Conservation (phyloP, 2,329 filamentous ascomycete genomes). For the Thielaviopsis populi region DNA sequence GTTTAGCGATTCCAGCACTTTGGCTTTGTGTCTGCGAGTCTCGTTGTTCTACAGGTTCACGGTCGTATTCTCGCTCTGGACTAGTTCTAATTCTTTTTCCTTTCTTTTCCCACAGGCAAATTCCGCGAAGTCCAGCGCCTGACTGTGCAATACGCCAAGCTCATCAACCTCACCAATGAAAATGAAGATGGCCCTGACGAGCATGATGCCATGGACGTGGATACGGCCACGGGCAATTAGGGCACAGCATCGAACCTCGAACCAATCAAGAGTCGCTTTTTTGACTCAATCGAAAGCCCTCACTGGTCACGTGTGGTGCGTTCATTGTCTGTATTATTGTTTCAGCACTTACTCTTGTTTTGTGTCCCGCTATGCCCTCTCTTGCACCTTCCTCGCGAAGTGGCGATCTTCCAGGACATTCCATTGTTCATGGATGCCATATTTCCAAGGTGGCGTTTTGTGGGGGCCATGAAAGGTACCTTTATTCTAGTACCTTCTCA, state of each 20-base stretch:
- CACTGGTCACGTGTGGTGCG: not conserved
- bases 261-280: not conserved
- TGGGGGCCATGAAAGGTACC: not conserved
- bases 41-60: not conserved
- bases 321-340: not conserved
- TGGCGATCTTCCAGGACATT: not conserved
- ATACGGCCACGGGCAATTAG: constrained; percentile 2
- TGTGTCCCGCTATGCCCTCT: not conserved
- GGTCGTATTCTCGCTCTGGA: not conserved
- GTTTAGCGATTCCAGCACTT: too few species aligned
- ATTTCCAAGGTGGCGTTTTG: not conserved
- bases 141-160: constrained; percentile 83
- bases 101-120: constrained; percentile 50
- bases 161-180: constrained; percentile 49
- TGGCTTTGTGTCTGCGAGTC: too few species aligned
- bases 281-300: not conserved
- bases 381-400: not conserved
- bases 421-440: not conserved
- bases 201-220: constrained; percentile 14
- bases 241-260: not conserved
- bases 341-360: not conserved
- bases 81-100: constrained; percentile 1
- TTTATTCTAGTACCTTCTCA: not conserved
- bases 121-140: constrained; percentile 86
- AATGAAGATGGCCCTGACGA: constrained; percentile 29